Base-by-base conservation (phyloP, 805 yeast genomes). In the Wickerhamomyces sydowiorum region DNA sequence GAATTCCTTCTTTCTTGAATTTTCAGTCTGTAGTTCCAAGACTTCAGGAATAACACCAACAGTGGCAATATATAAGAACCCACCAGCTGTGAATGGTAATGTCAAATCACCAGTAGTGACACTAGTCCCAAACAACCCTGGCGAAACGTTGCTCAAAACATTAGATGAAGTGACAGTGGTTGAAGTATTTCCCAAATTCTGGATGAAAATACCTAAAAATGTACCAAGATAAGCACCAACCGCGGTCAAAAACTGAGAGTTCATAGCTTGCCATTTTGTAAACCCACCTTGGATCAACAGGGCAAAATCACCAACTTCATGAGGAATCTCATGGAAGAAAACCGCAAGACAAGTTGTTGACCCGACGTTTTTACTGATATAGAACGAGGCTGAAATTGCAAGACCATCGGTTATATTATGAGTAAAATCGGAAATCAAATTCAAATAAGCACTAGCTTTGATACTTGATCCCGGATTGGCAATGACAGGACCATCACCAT, bases 361-460 rank as follows among this genome's bases (percentile, higher is more conserved):
- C 0, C 93, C 93, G 15, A 76, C 78, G 36, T 61, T 65, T 40
- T 72, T 70, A 32, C 81, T 70, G 36, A 72, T 72, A 59, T 78
- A 78, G 57, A 85, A 85, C 6, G 89, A 74, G 0, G 90, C 75
- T 1, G 88, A 75, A 37, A 85, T 71, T 2, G 91, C 87, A 8
- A 85, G 60, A 0, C 93, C 93, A 55, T 85, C 93, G 3, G 90
- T 81, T 45, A 82, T 70, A 57, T 85, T 85, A 59, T 85, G 93
- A 2, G 82, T 66, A 48, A 82, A 78, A 50, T 83, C 90, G 0
- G 89, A 81, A 38, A 82, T 71, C 49, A 85, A 62, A 51, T 80
- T 84, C 45, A 85, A 63, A 49, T 79, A 78, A 1, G 86, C 85
- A 10, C 85, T 51, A 4, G 59, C 49, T 27, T 54, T 56, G 39